phyloP scores from a whole-genome alignment of 805 yeast genomes.

The Candida patagonica region DNA sequence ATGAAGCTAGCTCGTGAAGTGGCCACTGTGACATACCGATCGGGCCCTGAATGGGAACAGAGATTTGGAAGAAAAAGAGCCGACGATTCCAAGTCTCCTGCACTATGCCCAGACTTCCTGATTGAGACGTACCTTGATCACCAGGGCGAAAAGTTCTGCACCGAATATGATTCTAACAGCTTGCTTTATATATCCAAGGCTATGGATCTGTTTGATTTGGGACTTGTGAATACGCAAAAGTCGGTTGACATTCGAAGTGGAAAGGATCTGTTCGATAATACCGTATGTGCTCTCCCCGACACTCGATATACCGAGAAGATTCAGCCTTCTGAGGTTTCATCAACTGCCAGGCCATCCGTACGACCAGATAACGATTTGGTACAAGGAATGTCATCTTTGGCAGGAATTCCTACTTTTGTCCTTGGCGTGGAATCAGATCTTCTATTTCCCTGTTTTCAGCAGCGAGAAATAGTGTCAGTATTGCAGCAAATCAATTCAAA shows the following conservation, averaged over 20 bases:
- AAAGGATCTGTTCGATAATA: slow-evolving; percentile 2
- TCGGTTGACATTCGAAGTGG: slow-evolving; percentile 9
- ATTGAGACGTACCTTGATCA: slow-evolving; percentile 92
- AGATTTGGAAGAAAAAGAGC: slow-evolving; percentile 84
- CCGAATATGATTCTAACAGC: slow-evolving; percentile 87
- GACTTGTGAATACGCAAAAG: slow-evolving; percentile 26
- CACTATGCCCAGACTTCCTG: slow-evolving; percentile 84
- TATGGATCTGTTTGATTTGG: slow-evolving; percentile 87
- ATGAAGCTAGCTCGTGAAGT: slow-evolving; percentile 92
- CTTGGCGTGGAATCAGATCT: slow-evolving; percentile 92
- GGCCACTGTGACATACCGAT: slow-evolving; percentile 87
- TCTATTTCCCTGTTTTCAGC: slow-evolving; percentile 92
- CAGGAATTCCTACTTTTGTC: slow-evolving; percentile 59
- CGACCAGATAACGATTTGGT: slow-evolving; percentile 42
- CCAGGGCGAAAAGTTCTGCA: slow-evolving; percentile 88
- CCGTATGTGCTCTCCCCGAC: slow-evolving; percentile 36
- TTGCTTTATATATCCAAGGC: slow-evolving; percentile 82
- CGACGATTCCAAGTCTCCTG: slow-evolving; percentile 69
- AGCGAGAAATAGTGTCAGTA: slow-evolving; percentile 63
- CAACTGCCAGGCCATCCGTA: no score
- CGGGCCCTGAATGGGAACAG: slow-evolving; percentile 96
- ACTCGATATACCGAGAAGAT: slow-evolving; percentile 49
- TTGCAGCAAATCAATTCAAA: slow-evolving; percentile 33
- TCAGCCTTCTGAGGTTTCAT: slow-evolving; percentile 38
- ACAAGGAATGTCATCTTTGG: slow-evolving; percentile 54